A percentile compares a stretch with the other conserved stretches of the same genome.
phyloP scores from a whole-genome alignment of 257 asterid species.

The Salvia rosmarinus region DNA sequence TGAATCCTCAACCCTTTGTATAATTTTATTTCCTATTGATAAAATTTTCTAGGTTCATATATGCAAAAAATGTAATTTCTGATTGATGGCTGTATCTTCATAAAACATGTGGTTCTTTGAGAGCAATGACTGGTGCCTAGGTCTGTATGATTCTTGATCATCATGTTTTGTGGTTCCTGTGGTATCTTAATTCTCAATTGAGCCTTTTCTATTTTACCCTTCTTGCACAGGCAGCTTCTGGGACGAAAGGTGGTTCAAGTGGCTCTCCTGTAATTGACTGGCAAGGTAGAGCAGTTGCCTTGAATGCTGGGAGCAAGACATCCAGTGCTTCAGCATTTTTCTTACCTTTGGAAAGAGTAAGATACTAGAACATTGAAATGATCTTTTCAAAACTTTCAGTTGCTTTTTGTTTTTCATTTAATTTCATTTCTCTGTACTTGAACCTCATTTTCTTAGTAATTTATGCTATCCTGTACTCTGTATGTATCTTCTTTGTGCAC shows the following conservation, averaged over 20 bases:
- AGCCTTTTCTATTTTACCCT: conserved; percentile 19
- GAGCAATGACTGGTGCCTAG: background rate
- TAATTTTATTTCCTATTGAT: background rate
- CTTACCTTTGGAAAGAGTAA: conserved; percentile 96
- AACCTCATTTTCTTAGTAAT: conserved; percentile 11
- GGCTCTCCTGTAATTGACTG: conserved; percentile 99
- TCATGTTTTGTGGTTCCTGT: conserved; percentile 14
- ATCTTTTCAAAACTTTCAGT: conserved; percentile 20
- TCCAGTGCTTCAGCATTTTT: conserved; percentile 98
- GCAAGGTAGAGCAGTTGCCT: conserved; percentile 98
- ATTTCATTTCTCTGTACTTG: background rate
- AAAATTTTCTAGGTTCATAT: background rate
- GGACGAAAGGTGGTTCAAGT: conserved; percentile 99
- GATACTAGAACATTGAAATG: conserved; percentile 30
- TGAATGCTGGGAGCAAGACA: conserved; percentile 99
- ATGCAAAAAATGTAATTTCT: background rate
- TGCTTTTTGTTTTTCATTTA: conserved; percentile 2
- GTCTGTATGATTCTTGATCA: conserved; percentile 20
- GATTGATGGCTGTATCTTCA: background rate
- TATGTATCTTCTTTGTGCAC: conserved; percentile 12
- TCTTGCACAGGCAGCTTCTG: conserved; percentile 89
- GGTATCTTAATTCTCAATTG: conserved; percentile 18
- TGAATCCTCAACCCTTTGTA: background rate
- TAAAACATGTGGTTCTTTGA: conserved; percentile 15
- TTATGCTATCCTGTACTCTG: conserved; percentile 2